A percentile compares a stretch with the other conserved stretches of the same genome.
Conservation (phyloP, 495 filamentous ascomycete genomes). For the Penicillium manginii region DNA sequence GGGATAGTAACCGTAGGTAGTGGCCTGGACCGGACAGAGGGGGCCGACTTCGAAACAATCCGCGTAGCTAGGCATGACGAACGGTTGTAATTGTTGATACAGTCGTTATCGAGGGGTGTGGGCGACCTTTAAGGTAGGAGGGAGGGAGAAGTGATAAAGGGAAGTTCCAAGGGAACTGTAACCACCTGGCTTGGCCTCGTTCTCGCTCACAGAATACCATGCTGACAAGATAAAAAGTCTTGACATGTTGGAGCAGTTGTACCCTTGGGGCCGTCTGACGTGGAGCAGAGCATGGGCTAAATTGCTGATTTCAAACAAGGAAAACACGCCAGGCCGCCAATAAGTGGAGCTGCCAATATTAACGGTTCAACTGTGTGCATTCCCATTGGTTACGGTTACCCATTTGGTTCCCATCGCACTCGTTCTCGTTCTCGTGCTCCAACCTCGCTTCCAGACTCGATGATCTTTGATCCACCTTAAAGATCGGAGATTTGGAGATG, state of each 20-base stretch:
- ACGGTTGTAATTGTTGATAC: neutral
- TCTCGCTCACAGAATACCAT: neutral
- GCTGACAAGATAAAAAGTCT: neutral
- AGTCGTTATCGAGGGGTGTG: neutral
- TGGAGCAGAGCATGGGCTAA: neutral
- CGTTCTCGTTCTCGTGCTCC: slow-evolving; percentile 35
- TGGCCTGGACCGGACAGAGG: slow-evolving; percentile 59
- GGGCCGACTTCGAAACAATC: slow-evolving; percentile 53
- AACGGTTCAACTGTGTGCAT: slow-evolving; percentile 22
- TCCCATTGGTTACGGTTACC: neutral
- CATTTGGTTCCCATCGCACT: slow-evolving; percentile 15
- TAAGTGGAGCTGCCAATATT: slow-evolving; percentile 1
- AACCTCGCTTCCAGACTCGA: slow-evolving; percentile 8
- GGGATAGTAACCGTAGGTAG: slow-evolving; percentile 71
- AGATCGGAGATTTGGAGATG: slow-evolving; percentile 5
- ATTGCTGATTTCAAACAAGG: neutral
- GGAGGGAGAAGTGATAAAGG: neutral
- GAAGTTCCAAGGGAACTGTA: too few relatives aligned
- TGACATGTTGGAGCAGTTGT: neutral
- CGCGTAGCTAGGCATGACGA: slow-evolving; percentile 31
- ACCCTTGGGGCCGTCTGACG: slow-evolving; percentile 3
- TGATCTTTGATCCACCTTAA: slow-evolving; percentile 11
- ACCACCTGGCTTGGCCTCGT: too few relatives aligned
- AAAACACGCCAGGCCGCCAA: slow-evolving; percentile 2
- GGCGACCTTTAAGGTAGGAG: too few relatives aligned